These are phyloP conservation scores for Peronospora belbahrii DNA, from an alignment of 352 stramenopile genomes.

Conservation along the genomic window DNA sequence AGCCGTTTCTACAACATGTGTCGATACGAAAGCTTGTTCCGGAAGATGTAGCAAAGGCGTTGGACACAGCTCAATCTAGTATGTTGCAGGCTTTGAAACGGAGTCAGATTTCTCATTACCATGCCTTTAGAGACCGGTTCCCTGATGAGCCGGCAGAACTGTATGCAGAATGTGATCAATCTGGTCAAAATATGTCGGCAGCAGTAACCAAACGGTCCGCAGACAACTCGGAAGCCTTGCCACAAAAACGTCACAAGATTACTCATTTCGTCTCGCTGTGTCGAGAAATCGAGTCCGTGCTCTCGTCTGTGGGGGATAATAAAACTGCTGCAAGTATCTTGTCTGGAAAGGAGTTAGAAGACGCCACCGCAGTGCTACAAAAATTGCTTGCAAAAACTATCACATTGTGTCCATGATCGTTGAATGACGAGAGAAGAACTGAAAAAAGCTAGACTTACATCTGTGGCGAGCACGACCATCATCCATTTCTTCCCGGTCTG, in stretches of 20 bases:
- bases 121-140: constrained; percentile 18
- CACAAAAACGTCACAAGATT: constrained; percentile 23
- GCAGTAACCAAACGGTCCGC: constrained; percentile 11
- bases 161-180: constrained; percentile 7
- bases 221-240: constrained; percentile 1
- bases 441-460: constrained; percentile 70
- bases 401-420: constrained; percentile 12
- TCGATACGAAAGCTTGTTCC: constrained; percentile 12
- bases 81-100: constrained; percentile 6
- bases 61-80: constrained; percentile 9
- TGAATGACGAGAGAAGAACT: too few relatives aligned
- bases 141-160: constrained; percentile 18
- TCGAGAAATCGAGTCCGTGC: constrained; percentile 35
- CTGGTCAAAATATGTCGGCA: not conserved
- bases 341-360: constrained; percentile 38
- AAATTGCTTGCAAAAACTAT: constrained; percentile 34
- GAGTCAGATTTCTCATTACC: not conserved
- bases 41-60: constrained; percentile 8
- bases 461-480: constrained; percentile 43
- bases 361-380: constrained; percentile 37
- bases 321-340: constrained; percentile 24
- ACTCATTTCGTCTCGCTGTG: constrained; percentile 31
- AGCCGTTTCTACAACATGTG: constrained; percentile 17
- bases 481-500: constrained; percentile 49
- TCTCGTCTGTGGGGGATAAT: constrained; percentile 23